Evolutionary conservation across 1,284 basidiomycete species (phyloP), one percentile per base, ranked within the genome.

Genomic region (Sporisorium graminicola): DNA sequence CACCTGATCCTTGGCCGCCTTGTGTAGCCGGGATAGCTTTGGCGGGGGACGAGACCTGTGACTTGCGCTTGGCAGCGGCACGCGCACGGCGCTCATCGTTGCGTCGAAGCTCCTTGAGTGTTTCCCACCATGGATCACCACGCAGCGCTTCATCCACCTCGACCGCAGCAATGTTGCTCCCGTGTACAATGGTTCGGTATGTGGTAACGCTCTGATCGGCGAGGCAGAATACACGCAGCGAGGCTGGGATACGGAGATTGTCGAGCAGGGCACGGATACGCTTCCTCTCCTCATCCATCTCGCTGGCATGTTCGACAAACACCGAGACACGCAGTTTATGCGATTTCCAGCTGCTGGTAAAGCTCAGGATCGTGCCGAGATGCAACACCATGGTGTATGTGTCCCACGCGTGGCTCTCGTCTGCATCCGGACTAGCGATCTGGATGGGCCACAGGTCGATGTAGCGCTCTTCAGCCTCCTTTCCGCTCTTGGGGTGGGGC

Each of bases 361-460:
- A 68, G 59, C 80, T 83, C 20, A 85, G 72, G 33, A 85, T 85
- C 5, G 84, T 85, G 58, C 84, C 84, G 46, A 85, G 77, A 44
- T 85, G 84, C 20, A 85, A 76, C 13, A 85, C 83, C 82, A 85
- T 84, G 13, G 84, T 85, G 69, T 85, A 85, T 5, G 82, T 84
- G 60, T 85, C 84, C 84, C 84, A 85, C 18, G 80, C 79, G 22
- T 79, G 82, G 31, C 62, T 72, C 26, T 77, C 67, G 55, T 80
- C 80, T 6, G 67, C 66, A 14, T 81, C 79, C 1, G 77, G 65
- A 26, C 77, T 81, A 5, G 82, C 79, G 46, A 85, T 85, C 60
- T 85, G 84, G 27, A 85, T 78, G 4, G 84, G 84, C 84, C 84
- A 85, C 27, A 85, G 58, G 55, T 85, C 84, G 27, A 85, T 82